These are phyloP conservation scores for Zychaea mexicana DNA, from an alignment of 371 early-diverging fungal genomes.

Conservation along the genomic window DNA sequence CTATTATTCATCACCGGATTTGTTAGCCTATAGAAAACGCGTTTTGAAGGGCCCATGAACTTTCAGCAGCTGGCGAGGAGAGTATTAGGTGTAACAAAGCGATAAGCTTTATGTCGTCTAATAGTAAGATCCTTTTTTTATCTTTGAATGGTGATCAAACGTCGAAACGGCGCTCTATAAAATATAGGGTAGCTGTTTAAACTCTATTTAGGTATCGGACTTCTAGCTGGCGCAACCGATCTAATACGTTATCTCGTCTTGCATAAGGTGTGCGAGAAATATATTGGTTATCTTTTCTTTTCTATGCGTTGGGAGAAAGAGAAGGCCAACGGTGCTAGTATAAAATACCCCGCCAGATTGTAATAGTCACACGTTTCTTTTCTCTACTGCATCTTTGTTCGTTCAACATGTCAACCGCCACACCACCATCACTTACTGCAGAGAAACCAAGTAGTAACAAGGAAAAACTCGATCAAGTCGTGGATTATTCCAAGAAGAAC, in stretches of 20 bases:
- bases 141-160: too few species aligned
- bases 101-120: too few species aligned
- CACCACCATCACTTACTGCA: not conserved
- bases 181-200: too few species aligned
- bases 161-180: too few species aligned
- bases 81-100: not conserved
- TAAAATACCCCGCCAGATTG: not conserved
- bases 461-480: not conserved
- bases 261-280: not conserved
- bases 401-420: not conserved
- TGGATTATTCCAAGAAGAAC: not conserved
- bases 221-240: too few species aligned
- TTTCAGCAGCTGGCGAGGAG: not conserved
- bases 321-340: not conserved
- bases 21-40: not conserved
- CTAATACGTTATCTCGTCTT: too few species aligned
- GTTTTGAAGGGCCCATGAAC: not conserved
- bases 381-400: not conserved
- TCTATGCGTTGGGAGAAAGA: not conserved
- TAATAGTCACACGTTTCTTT: not conserved
- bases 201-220: too few species aligned
- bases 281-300: not conserved
- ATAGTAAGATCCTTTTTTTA: too few species aligned
- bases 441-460: not conserved
- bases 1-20: slow-evolving; percentile 5